Base-by-base conservation (phyloP, 1,284 basidiomycete genomes). In the Xerocomus cyaneibrunnescens region DNA sequence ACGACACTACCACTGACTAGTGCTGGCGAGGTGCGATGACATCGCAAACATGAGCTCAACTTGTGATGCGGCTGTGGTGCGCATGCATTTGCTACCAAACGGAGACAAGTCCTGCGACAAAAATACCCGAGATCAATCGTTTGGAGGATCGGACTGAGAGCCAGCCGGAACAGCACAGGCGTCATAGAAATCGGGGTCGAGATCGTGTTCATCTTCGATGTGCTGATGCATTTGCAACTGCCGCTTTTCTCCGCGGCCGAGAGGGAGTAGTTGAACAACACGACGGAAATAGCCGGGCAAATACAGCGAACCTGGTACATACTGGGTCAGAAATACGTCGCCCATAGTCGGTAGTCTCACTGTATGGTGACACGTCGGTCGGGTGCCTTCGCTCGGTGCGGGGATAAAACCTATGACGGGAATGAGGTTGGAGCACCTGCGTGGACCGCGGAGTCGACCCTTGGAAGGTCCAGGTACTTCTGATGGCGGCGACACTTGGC, bases 71-170 rank as follows among this genome's bases (percentile, higher is more conserved):
- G 10, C 22, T n/a, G 2, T 23, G 6, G 21, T 30, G 23, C 35
- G 13, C 14, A 45, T 28, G 50, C 50, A 37, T 30, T 25, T 9
- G 16, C 23, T 41, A 8, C 37, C 39, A 48, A 43, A 45, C 49
- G 27, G 48, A 47, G 44, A 23, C 21, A 41, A 34, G 44, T 31
- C 40, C 5, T 40, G 47, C 19, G 22, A 48, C 51, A 56, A 60
- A 30, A 51, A 23, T 36, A 23, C 9, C 56, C 57, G 59, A 52
- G 48, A 50, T 61, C 34, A 25, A 46, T 32, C 21, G 28, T 23
- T 17, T 23, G 25, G 30, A 36, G 37, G 43, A 32, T 34, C 22
- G 7, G 19, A 34, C 23, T 30, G 27, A 17, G 14, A 16, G 23
- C 8, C n/a, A 34, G 31, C 31, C 6, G 7, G 27, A 28, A 27